These are phyloP conservation scores for Drosera capensis DNA, from an alignment of 148 eudicot species.

Conservation along the genomic window DNA sequence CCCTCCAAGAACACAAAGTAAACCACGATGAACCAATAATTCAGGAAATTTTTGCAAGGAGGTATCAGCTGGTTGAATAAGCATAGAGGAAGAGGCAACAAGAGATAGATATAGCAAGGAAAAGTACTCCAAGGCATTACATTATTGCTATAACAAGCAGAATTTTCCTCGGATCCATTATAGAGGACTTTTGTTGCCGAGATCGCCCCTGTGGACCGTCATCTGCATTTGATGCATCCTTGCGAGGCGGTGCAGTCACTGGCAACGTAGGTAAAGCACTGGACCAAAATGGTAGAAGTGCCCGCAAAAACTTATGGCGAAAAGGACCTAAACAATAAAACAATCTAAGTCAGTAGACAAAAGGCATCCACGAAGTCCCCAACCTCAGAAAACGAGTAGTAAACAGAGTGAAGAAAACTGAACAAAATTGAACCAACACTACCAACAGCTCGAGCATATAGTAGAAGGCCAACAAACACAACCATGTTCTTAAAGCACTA, in stretches of 20 bases:
- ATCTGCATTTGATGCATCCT: slow-evolving; percentile 43
- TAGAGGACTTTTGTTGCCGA: slow-evolving; percentile 59
- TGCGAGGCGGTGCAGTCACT: slow-evolving; percentile 74
- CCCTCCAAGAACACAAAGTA: too few relatives aligned
- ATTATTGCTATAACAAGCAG: slow-evolving; percentile 90
- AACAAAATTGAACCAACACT: too few relatives aligned
- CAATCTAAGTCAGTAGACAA: neutral
- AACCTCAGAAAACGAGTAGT: too few relatives aligned
- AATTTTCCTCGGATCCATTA: slow-evolving; percentile 94
- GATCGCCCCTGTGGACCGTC: slow-evolving; percentile 54
- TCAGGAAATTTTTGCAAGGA: neutral
- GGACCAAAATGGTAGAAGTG: slow-evolving; percentile 87
- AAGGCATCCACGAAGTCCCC: neutral
- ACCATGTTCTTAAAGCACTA: neutral
- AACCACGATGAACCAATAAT: neutral
- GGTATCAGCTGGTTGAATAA: neutral
- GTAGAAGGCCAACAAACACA: neutral
- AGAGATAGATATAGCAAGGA: neutral
- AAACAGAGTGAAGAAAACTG: too few relatives aligned
- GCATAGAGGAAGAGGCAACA: neutral
- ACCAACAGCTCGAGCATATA: neutral
- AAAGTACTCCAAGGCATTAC: slow-evolving; percentile 24
- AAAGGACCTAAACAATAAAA: slow-evolving; percentile 42
- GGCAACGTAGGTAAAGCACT: slow-evolving; percentile 87
- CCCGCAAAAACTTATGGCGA: slow-evolving; percentile 69